A percentile compares a stretch with the other conserved stretches of the same genome.
These are phyloP conservation scores for Metschnikowia similis DNA, from an alignment of 805 yeast species.

Conservation along the genomic window DNA sequence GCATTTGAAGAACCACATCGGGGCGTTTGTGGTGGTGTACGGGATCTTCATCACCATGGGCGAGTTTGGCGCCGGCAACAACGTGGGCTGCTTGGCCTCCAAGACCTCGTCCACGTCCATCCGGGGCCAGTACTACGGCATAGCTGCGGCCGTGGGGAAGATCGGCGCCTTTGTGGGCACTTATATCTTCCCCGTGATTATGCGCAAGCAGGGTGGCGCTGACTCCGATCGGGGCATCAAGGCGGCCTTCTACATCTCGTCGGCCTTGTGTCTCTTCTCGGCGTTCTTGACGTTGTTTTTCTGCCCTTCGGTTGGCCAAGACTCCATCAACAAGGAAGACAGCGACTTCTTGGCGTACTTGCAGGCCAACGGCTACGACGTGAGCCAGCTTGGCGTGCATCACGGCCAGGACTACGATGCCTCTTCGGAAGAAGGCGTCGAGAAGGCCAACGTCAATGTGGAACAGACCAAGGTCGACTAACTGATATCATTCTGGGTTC, in stretches of 20 bases:
- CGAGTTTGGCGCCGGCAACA: constrained; percentile 93
- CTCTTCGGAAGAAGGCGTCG: constrained; percentile 11
- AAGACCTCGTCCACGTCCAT: constrained; percentile 83
- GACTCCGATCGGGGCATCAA: constrained; percentile 52
- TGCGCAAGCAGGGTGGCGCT: constrained; percentile 50
- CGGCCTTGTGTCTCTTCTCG: constrained; percentile 70
- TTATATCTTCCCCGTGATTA: constrained; percentile 80
- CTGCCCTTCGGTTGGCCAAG: constrained; percentile 80
- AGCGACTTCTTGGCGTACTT: constrained; percentile 64
- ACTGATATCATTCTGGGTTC: no score
- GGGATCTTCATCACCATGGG: constrained; percentile 87
- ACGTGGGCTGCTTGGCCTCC: constrained; percentile 81
- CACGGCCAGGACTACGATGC: constrained; percentile 12
- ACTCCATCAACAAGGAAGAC: constrained; percentile 77
- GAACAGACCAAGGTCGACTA: neutral
- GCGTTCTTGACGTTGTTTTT: constrained; percentile 65
- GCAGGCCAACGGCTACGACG: constrained; percentile 64
- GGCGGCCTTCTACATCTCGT: constrained; percentile 79
- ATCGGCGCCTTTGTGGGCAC: constrained; percentile 92
- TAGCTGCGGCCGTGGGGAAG: constrained; percentile 90
- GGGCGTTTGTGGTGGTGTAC: constrained; percentile 76
- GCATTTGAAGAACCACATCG: constrained; percentile 56
- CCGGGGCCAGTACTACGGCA: constrained; percentile 86
- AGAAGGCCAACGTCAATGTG: constrained; percentile 8
- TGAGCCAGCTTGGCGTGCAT: constrained; percentile 49